Conservation (phyloP, 2,329 filamentous ascomycete genomes). For the Beauveria australis region DNA sequence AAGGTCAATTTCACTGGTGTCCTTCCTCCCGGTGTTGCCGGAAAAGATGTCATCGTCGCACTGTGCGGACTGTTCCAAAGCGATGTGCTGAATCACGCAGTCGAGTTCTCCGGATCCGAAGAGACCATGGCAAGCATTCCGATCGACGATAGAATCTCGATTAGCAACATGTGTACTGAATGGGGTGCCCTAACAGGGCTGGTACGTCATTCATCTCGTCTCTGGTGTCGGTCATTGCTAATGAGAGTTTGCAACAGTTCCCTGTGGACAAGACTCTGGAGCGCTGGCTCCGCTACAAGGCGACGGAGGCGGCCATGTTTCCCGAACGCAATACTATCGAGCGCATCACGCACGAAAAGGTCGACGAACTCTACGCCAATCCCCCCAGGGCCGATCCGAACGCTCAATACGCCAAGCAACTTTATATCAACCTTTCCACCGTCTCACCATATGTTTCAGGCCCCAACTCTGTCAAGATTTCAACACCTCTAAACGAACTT, state of each 20-base stretch:
- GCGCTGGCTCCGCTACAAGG: conserved; percentile 66
- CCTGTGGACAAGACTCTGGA: conserved; percentile 65
- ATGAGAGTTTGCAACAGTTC: conserved; percentile 36
- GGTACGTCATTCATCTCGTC: not conserved
- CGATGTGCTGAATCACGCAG: conserved; percentile 82
- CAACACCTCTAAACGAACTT: conserved; percentile 68
- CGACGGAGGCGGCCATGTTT: conserved; percentile 58
- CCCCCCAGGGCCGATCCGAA: conserved; percentile 61
- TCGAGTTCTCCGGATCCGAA: conserved; percentile 79
- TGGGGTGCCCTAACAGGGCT: conserved; percentile 48
- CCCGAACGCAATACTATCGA: conserved; percentile 38
- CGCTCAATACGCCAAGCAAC: conserved; percentile 68
- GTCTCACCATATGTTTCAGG: conserved; percentile 77
- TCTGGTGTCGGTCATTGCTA: not conserved
- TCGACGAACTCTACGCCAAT: conserved; percentile 62
- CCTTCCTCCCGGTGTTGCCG: conserved; percentile 72
- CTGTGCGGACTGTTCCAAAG: conserved; percentile 81
- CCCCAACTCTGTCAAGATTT: conserved; percentile 82
- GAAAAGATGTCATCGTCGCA: conserved; percentile 90
- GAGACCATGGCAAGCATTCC: conserved; percentile 66
- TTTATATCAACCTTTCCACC: conserved; percentile 71
- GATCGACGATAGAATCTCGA: conserved; percentile 63
- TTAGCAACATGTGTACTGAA: conserved; percentile 71
- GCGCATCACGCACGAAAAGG: conserved; percentile 58
- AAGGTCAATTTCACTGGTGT: conserved; percentile 70